These are phyloP conservation scores for Lathyrus sativus DNA, from an alignment of 306 rosid genomes.

Conservation along the genomic window DNA sequence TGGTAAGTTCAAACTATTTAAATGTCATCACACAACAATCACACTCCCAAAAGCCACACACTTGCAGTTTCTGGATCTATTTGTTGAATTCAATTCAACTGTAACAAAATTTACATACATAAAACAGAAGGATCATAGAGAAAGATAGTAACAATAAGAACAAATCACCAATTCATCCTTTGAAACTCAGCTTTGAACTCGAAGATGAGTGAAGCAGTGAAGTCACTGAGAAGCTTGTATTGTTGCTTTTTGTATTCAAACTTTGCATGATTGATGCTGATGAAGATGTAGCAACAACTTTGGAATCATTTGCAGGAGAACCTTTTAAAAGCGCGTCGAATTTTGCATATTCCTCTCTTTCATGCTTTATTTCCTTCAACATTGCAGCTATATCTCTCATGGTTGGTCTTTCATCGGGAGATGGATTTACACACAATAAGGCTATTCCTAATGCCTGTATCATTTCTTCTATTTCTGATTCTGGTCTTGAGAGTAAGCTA, in stretches of 20 bases:
- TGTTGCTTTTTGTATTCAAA: slow-evolving; percentile 57
- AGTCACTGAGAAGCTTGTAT: slow-evolving; percentile 74
- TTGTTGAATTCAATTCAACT: slow-evolving; percentile 43
- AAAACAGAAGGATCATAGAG: slow-evolving; percentile 30
- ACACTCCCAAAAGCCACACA: slow-evolving; percentile 38
- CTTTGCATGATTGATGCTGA: slow-evolving; percentile 48
- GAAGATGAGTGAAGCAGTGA: slow-evolving; percentile 61
- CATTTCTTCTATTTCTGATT: slow-evolving; percentile 82
- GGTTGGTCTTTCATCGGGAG: slow-evolving; percentile 87
- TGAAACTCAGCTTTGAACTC: slow-evolving; percentile 45
- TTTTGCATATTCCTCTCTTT: slow-evolving; percentile 85
- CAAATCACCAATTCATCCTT: slow-evolving; percentile 34
- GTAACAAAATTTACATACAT: slow-evolving; percentile 42
- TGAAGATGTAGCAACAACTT: slow-evolving; percentile 66
- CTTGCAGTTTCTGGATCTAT: slow-evolving; percentile 35
- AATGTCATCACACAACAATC: slow-evolving; percentile 34
- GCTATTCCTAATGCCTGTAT: slow-evolving; percentile 92
- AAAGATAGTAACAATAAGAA: slow-evolving; percentile 26
- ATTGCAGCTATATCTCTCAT: slow-evolving; percentile 93
- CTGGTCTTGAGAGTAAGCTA: slow-evolving; percentile 67
- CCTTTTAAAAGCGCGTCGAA: slow-evolving; percentile 80
- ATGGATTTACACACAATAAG: slow-evolving; percentile 72
- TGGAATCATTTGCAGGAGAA: slow-evolving; percentile 52
- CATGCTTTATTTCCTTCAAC: slow-evolving; percentile 84
- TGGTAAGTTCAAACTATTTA: slow-evolving; percentile 35